phyloP scores from a whole-genome alignment of 2,329 filamentous ascomycete species.

The Aspergillus sclerotialis region DNA sequence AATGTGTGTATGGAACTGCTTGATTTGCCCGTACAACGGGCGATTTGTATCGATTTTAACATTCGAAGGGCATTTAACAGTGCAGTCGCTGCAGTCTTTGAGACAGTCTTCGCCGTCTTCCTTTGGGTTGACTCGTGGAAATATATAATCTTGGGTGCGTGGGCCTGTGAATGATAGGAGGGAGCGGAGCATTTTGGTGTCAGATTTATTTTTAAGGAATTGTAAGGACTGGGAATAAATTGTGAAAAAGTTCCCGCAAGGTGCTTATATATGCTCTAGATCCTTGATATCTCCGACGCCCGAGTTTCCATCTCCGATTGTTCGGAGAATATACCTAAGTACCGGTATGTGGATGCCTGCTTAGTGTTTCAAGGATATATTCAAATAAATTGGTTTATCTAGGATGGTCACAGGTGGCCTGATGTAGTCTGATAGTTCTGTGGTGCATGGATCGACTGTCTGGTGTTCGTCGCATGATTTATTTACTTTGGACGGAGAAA shows the following conservation, averaged over 20 bases:
- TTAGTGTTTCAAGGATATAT: too few relatives aligned
- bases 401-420: too few relatives aligned
- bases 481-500: too few relatives aligned
- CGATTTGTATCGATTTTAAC: slow-evolving; percentile 25
- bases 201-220: too few relatives aligned
- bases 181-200: slow-evolving; percentile 23
- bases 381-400: too few relatives aligned
- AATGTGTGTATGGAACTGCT: slow-evolving; percentile 28
- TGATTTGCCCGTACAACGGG: slow-evolving; percentile 30
- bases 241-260: not conserved
- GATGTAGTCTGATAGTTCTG: too few relatives aligned
- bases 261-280: not conserved
- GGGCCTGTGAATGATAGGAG: slow-evolving; percentile 20
- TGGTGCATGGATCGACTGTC: too few relatives aligned
- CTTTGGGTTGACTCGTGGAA: slow-evolving; percentile 27
- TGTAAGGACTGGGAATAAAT: not conserved
- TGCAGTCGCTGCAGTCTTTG: slow-evolving; percentile 32
- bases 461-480: too few relatives aligned
- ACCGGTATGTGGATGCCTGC: not conserved
- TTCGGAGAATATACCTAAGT: too few relatives aligned
- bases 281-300: not conserved
- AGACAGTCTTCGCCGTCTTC: slow-evolving; percentile 29
- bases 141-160: slow-evolving; percentile 22
- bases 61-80: slow-evolving; percentile 26
- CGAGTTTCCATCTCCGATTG: too few relatives aligned